A percentile compares a stretch with the other conserved stretches of the same genome.
Conservation (phyloP, 139 green algal genomes). For the Haematococcus sp. region DNA sequence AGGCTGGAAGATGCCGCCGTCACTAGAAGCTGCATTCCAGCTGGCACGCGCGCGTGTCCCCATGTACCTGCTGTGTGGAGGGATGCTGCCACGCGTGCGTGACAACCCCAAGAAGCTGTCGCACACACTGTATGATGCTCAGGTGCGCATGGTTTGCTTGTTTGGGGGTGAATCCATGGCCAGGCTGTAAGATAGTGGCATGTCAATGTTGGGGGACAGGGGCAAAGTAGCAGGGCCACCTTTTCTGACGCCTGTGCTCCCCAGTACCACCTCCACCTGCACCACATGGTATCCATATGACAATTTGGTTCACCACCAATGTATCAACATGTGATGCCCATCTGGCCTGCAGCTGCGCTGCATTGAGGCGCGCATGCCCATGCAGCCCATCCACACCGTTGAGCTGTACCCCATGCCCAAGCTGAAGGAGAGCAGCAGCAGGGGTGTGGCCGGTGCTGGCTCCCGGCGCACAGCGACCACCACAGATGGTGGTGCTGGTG, state of each 20-base stretch:
- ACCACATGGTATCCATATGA: too few relatives aligned
- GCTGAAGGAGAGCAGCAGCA: conserved; percentile 10
- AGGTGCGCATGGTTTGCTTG: too few relatives aligned
- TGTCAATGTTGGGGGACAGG: too few relatives aligned
- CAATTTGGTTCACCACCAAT: too few relatives aligned
- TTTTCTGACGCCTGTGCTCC: too few relatives aligned
- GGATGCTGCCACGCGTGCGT: neutral
- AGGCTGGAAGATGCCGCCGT: neutral
- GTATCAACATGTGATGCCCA: neutral
- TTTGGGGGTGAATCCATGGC: too few relatives aligned
- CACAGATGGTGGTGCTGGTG: too few relatives aligned
- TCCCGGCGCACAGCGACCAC: too few relatives aligned
- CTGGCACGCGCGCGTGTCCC: conserved; percentile 14
- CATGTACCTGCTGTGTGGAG: conserved; percentile 31
- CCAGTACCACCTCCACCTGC: too few relatives aligned
- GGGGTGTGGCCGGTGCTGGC: neutral
- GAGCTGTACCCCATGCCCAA: conserved; percentile 42
- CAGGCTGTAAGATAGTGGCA: too few relatives aligned
- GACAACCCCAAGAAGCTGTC: conserved; percentile 7
- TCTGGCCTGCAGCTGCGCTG: conserved; percentile 1
- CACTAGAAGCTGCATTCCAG: neutral
- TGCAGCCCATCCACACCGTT: conserved; percentile 29
- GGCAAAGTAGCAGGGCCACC: too few relatives aligned
- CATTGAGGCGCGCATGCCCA: neutral
- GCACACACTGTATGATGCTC: too few relatives aligned